phyloP scores from a whole-genome alignment of 2,329 filamentous ascomycete genomes.

The Talaromyces atroroseus region DNA sequence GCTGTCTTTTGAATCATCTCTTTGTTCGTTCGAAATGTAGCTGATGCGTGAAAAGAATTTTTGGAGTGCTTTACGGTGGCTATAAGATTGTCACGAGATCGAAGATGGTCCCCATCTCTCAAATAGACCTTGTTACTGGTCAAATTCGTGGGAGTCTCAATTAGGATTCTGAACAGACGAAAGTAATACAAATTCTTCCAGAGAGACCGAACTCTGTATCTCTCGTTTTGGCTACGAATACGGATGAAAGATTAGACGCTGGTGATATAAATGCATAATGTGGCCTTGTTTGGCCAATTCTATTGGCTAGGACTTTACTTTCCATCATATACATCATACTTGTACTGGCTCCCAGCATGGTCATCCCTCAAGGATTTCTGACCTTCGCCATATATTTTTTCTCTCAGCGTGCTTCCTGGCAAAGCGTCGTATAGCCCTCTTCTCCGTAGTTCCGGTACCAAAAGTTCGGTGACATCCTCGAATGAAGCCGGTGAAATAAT shows the following conservation, averaged over 20 bases:
- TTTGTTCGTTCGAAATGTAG: background rate
- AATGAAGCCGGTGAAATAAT: slow-evolving; percentile 49
- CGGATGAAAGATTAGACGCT: too few species aligned
- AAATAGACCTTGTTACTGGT: slow-evolving; percentile 29
- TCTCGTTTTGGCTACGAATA: too few species aligned
- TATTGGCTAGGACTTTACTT: slow-evolving; percentile 45
- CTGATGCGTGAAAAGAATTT: background rate
- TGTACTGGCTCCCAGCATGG: slow-evolving; percentile 55
- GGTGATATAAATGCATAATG: too few species aligned
- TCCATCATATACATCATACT: slow-evolving; percentile 53
- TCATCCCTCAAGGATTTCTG: slow-evolving; percentile 53
- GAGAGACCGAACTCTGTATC: too few species aligned
- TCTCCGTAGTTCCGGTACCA: slow-evolving; percentile 41
- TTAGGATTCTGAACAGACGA: too few species aligned
- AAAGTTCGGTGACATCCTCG: slow-evolving; percentile 47
- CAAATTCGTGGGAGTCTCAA: too few species aligned
- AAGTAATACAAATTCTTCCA: too few species aligned
- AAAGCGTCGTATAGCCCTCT: slow-evolving; percentile 28
- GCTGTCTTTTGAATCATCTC: too few species aligned
- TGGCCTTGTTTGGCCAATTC: too few species aligned
- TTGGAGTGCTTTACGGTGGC: background rate
- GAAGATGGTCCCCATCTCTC: slow-evolving; percentile 12
- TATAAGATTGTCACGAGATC: background rate
- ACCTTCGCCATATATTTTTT: slow-evolving; percentile 58
- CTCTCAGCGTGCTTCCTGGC: slow-evolving; percentile 45